These are phyloP conservation scores for Pecoramyces ruminantium DNA, from an alignment of 192 early-diverging fungal species.

Conservation along the genomic window DNA sequence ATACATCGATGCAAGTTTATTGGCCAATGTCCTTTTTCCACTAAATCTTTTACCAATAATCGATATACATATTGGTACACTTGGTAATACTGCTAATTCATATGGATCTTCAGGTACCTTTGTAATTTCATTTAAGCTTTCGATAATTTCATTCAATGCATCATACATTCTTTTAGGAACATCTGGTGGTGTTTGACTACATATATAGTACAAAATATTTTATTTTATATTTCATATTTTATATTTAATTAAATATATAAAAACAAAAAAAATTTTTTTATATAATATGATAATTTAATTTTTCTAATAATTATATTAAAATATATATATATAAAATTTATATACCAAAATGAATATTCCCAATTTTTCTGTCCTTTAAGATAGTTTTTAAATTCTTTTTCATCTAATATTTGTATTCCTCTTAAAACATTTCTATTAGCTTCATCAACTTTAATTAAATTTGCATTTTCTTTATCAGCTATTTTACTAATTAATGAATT, in stretches of 20 bases:
- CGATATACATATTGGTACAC: slow-evolving; percentile 22
- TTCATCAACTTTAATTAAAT: background rate
- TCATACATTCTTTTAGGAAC: slow-evolving; percentile 10
- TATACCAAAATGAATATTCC: slow-evolving; percentile 9
- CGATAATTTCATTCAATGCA: slow-evolving; percentile 15
- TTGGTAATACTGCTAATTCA: slow-evolving; percentile 15
- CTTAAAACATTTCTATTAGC: slow-evolving; percentile 4
- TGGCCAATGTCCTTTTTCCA: slow-evolving; percentile 26
- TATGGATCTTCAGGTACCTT: slow-evolving; percentile 12
- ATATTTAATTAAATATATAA: no score
- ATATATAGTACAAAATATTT: background rate
- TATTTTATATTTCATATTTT: no score
- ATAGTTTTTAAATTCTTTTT: slow-evolving; percentile 33
- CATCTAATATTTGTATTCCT: slow-evolving; percentile 24
- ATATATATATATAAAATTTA: background rate
- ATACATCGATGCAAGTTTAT: slow-evolving; percentile 14
- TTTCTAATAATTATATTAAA: background rate
- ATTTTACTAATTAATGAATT: background rate
- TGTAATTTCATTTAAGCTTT: slow-evolving; percentile 24
- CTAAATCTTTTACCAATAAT: slow-evolving; percentile 34
- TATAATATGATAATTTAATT: no score
- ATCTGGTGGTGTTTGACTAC: background rate
- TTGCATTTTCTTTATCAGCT: background rate
- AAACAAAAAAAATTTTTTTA: no score
- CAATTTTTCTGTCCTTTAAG: slow-evolving; percentile 22